Evolutionary conservation across 257 asterid genomes (phyloP), one percentile per base, ranked within the genome.

Genomic region (Penstemon barbatus): DNA sequence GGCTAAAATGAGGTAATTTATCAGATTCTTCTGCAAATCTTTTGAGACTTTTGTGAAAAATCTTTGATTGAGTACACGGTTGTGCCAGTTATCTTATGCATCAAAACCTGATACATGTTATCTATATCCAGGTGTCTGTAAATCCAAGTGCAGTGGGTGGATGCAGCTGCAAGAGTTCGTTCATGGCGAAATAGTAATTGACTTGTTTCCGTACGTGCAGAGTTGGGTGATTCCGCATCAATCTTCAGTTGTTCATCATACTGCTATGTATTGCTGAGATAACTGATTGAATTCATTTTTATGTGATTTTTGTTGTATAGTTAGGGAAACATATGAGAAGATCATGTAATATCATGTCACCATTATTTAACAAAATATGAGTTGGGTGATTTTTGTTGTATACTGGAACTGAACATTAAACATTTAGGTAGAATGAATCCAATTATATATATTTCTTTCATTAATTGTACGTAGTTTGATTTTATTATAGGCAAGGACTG

Each of bases 61-160:
- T 61, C 1, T 19, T 25, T 15, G 42, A 19, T 55, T 59, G 6
- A 58, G 4, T 13, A 19, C 42, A 53, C 10, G 3, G 2, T 25
- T 50, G 41, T 52, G 40, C 42, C 19, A 40, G 9, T 38, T 15
- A 45, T 77, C 68, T 39, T 68, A 3, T 52, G 44, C 43, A 37
- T 41, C 57, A 39, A 52, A 18, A 46, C 55, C 54, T 19, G 36
- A 69, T 13, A 3, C 42, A 11, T 13, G 49, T 43, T 65, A 15
- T 58, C 7, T 56, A 52, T 66, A 18, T 79, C 73, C 80, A 92
- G 98, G 98, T 92, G 54, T 87, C 98, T 0, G 59, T 81, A 49
- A 92, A 92, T 77, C 98, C 98, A 71, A 92, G 97, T 71, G 98
- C 98, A 10, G 90, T 87, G 63, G 98, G 97, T 62, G 97, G 97